Evolutionary conservation across 306 rosid genomes (phyloP).

Genomic region (Benincasa hispida): DNA sequence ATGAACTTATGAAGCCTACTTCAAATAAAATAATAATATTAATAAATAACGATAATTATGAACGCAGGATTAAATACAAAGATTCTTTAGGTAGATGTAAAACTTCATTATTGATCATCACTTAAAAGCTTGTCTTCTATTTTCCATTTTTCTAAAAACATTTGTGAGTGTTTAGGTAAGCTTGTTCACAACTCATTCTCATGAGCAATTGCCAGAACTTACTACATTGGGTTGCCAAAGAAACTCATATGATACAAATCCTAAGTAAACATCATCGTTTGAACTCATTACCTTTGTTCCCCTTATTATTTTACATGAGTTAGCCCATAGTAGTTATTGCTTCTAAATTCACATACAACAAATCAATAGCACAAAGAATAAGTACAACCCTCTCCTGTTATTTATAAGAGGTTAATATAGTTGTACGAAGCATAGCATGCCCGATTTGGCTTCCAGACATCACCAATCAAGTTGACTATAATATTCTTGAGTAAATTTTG

Average conservation of each 20-base stretch:
- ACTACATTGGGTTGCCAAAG: not conserved
- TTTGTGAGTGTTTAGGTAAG: not conserved
- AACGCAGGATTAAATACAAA: not conserved
- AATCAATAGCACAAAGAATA: not conserved
- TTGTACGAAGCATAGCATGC: not conserved
- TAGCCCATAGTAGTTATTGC: not conserved
- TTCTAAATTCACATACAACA: not conserved
- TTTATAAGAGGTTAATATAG: not conserved
- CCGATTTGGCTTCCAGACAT: not conserved
- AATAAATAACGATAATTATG: not conserved
- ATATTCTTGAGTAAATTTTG: not conserved
- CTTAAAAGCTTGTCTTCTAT: not conserved
- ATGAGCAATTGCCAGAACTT: not conserved
- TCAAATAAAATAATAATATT: not conserved
- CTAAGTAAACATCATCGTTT: not conserved
- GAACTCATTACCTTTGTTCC: not conserved
- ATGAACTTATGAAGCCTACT: not conserved
- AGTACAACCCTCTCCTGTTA: not conserved
- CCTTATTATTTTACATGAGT: not conserved
- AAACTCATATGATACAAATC: not conserved
- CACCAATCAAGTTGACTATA: not conserved
- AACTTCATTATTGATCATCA: not conserved
- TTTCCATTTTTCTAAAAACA: not conserved
- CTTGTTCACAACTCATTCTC: not conserved
- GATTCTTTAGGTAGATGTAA: not conserved